Evolutionary conservation across 257 asterid genomes (phyloP).

Genomic region (Solanum sejunctum): DNA sequence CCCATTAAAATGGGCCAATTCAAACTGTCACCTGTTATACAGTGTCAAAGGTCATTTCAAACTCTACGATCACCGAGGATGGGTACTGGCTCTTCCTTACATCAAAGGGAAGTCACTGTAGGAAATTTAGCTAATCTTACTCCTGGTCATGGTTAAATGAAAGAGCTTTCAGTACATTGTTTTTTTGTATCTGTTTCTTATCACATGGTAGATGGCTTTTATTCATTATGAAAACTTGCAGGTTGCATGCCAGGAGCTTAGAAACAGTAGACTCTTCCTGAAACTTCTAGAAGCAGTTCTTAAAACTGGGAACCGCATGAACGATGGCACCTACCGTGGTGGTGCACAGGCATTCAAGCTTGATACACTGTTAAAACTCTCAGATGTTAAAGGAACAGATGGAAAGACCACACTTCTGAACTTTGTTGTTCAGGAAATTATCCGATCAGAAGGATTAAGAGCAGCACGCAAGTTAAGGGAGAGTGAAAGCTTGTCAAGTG

Average conservation of each 20-base stretch:
- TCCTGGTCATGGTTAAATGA: conserved; percentile 34
- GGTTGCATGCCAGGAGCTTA: conserved; percentile 81
- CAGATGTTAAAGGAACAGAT: conserved; percentile 68
- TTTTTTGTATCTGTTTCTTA: background rate
- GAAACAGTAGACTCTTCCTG: conserved; percentile 72
- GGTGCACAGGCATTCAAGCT: conserved; percentile 76
- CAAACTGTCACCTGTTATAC: background rate
- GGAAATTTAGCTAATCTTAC: background rate
- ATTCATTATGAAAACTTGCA: conserved; percentile 15
- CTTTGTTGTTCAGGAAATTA: conserved; percentile 54
- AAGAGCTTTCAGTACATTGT: background rate
- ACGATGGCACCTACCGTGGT: conserved; percentile 70
- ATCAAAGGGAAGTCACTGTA: background rate
- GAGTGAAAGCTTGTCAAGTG: conserved; percentile 53
- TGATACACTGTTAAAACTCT: conserved; percentile 51
- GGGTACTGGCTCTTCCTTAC: background rate
- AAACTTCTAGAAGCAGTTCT: conserved; percentile 93
- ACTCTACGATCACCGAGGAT: background rate
- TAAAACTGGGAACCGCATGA: conserved; percentile 94
- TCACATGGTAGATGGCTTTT: background rate
- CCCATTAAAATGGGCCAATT: background rate
- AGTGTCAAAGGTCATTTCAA: background rate
- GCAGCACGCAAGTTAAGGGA: conserved; percentile 55
- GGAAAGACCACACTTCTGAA: conserved; percentile 57
- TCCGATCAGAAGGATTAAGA: conserved; percentile 56